phyloP scores from a whole-genome alignment of 164 flowering plant species.

The Liquidambar formosana region DNA sequence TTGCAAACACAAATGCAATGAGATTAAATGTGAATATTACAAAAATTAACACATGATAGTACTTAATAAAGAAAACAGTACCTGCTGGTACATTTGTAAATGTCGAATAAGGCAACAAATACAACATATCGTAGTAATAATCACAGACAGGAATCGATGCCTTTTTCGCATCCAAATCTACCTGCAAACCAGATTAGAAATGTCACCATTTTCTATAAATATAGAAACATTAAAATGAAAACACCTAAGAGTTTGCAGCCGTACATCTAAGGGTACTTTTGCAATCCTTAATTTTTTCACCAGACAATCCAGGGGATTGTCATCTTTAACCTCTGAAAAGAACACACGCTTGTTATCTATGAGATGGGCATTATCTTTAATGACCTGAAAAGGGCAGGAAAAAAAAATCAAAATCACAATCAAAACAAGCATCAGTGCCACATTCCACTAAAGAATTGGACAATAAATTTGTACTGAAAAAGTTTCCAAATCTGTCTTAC shows the following conservation, averaged over 20 bases:
- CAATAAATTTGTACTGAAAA: not conserved
- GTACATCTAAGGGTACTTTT: slow-evolving; percentile 36
- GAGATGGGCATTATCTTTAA: slow-evolving; percentile 21
- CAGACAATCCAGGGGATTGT: slow-evolving; percentile 62
- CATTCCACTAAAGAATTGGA: not conserved
- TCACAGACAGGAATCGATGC: slow-evolving; percentile 37
- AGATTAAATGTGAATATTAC: no score
- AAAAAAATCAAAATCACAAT: no score
- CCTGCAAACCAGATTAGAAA: slow-evolving; percentile 27
- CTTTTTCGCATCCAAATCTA: slow-evolving; percentile 29
- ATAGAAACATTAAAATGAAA: not conserved
- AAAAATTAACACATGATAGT: not conserved
- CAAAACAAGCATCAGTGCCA: not conserved
- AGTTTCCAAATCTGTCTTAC: slow-evolving; percentile 30
- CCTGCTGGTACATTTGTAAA: slow-evolving; percentile 39
- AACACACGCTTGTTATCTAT: slow-evolving; percentile 56
- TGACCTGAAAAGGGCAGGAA: slow-evolving; percentile 38
- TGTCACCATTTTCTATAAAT: not conserved
- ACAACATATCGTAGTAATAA: slow-evolving; percentile 59
- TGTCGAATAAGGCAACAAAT: slow-evolving; percentile 40
- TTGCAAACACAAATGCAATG: no score
- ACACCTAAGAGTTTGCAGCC: not conserved
- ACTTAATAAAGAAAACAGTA: slow-evolving; percentile 2
- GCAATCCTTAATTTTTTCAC: slow-evolving; percentile 47
- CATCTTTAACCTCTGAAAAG: slow-evolving; percentile 58